Percentiles rank a stretch among this genome's conserved stretches.
Evolutionary conservation across 805 yeast species (phyloP).

Genomic region (Osmozyma mogii): DNA sequence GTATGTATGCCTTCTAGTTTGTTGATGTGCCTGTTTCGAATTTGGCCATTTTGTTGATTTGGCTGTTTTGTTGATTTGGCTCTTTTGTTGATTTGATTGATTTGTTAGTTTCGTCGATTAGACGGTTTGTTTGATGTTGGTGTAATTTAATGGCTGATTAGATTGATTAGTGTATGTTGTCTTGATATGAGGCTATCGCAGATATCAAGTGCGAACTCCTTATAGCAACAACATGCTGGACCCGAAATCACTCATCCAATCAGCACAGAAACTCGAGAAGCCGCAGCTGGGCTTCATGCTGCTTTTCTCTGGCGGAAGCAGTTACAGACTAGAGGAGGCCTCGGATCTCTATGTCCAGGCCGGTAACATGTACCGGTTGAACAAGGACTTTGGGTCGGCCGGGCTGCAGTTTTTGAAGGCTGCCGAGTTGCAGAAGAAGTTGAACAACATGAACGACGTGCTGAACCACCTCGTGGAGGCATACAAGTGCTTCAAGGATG

Average conservation of each 20-base stretch:
- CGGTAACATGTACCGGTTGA: constrained; percentile 79
- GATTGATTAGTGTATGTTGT: too few relatives aligned
- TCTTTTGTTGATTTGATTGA: too few relatives aligned
- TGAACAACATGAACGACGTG: constrained; percentile 80
- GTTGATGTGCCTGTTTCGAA: too few relatives aligned
- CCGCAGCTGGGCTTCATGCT: constrained; percentile 68
- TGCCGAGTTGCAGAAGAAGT: constrained; percentile 66
- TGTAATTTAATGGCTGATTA: too few relatives aligned
- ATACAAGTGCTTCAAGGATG: constrained; percentile 72
- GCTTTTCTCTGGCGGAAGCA: constrained; percentile 53
- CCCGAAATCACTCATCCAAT: constrained; percentile 37
- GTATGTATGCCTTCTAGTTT: too few relatives aligned
- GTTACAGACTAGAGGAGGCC: constrained; percentile 79
- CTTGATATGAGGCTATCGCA: too few relatives aligned
- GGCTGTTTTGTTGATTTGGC: too few relatives aligned
- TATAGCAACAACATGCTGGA: constrained; percentile 25
- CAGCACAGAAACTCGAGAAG: constrained; percentile 37
- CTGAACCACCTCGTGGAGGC: constrained; percentile 88
- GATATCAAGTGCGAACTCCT: too few relatives aligned
- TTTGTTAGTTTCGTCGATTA: too few relatives aligned
- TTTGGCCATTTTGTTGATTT: too few relatives aligned
- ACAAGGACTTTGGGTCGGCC: constrained; percentile 64
- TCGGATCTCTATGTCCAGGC: constrained; percentile 87
- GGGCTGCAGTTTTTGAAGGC: constrained; percentile 84
- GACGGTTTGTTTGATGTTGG: too few relatives aligned